phyloP scores from a whole-genome alignment of 1,284 basidiomycete genomes.

The Cystobasidium pallidum region DNA sequence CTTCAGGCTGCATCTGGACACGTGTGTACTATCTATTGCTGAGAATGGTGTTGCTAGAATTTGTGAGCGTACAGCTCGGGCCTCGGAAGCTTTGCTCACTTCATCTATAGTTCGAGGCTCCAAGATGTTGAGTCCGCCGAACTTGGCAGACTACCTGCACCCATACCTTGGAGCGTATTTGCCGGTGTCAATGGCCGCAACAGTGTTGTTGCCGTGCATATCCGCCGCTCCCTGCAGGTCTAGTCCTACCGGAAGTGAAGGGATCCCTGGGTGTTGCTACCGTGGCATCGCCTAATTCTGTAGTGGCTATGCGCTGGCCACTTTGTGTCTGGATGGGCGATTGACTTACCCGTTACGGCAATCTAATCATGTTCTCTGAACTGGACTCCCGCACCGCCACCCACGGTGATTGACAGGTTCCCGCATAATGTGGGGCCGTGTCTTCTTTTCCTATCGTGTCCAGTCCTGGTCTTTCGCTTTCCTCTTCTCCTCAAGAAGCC shows the following conservation, averaged over 20 bases:
- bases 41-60: neutral
- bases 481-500: neutral
- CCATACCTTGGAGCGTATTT: neutral
- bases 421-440: neutral
- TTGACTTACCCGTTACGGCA: neutral
- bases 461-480: slow-evolving; percentile 1
- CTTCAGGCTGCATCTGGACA: neutral
- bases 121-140: neutral
- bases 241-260: neutral
- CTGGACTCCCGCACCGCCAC: neutral
- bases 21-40: slow-evolving; percentile 4
- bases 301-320: neutral
- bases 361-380: neutral
- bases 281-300: neutral
- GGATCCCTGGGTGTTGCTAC: neutral
- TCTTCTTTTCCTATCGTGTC: neutral
- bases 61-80: neutral
- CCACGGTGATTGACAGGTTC: neutral
- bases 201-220: neutral
- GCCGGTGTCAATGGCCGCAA: neutral
- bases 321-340: neutral
- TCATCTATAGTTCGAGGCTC: neutral
- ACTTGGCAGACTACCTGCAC: neutral
- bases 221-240: neutral
- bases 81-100: neutral